These are phyloP conservation scores for Vanderwaltozyma tropicalis DNA, from an alignment of 805 yeast species.

Conservation along the genomic window DNA sequence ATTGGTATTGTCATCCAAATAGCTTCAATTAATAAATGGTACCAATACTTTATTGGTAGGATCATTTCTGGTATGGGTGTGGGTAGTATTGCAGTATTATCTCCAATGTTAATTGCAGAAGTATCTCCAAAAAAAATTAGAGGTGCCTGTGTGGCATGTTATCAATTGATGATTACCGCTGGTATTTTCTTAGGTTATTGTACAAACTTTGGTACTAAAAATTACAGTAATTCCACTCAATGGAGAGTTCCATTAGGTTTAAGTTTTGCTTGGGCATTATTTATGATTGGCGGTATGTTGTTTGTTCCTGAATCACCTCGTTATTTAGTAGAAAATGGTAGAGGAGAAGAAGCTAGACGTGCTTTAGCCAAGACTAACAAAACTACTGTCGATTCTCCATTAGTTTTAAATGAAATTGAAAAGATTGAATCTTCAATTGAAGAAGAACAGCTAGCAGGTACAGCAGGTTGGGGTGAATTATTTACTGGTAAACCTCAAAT, in stretches of 20 bases:
- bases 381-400: slow-evolving; percentile 40
- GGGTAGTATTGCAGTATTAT: slow-evolving; percentile 66
- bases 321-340: slow-evolving; percentile 47
- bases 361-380: slow-evolving; percentile 53
- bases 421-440: slow-evolving; percentile 51
- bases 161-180: slow-evolving; percentile 61
- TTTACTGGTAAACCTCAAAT: slow-evolving; percentile 59
- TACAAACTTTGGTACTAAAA: slow-evolving; percentile 50
- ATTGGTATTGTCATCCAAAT: slow-evolving; percentile 64
- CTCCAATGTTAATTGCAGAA: slow-evolving; percentile 57
- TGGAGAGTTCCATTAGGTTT: slow-evolving; percentile 71
- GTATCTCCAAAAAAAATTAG: slow-evolving; percentile 38
- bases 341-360: slow-evolving; percentile 50
- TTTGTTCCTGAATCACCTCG: slow-evolving; percentile 74
- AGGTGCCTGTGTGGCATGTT: slow-evolving; percentile 65
- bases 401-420: slow-evolving; percentile 48
- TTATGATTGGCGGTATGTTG: slow-evolving; percentile 31
- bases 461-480: slow-evolving; percentile 56
- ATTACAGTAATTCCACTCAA: slow-evolving; percentile 38
- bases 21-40: slow-evolving; percentile 47
- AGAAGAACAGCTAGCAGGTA: slow-evolving; percentile 50
- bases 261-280: slow-evolving; percentile 40
- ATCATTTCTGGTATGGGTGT: slow-evolving; percentile 64
- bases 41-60: slow-evolving; percentile 65
- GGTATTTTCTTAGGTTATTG: slow-evolving; percentile 77